Conservation (phyloP, 2,329 filamentous ascomycete genomes). For the Torrubiellomyces zombiae region DNA sequence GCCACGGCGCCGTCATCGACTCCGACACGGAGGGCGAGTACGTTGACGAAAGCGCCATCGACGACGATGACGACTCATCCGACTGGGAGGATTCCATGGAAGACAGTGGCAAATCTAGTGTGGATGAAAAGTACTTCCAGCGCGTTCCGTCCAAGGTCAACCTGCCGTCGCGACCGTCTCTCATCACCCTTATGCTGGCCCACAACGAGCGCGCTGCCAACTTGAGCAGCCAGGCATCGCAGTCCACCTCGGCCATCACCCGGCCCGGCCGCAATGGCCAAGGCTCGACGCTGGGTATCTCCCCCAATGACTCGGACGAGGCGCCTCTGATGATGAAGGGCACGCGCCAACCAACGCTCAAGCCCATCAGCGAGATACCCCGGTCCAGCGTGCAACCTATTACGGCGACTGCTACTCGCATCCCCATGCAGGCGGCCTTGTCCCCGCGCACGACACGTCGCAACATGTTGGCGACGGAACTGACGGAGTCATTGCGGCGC, state of each 20-base stretch:
- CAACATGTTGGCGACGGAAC: conserved; percentile 89
- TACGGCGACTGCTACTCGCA: conserved; percentile 50
- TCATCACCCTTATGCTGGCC: conserved; percentile 76
- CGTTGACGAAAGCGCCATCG: conserved; percentile 69
- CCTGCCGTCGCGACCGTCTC: conserved; percentile 68
- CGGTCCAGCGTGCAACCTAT: conserved; percentile 63
- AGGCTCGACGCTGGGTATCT: conserved; percentile 26
- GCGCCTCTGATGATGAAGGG: conserved; percentile 49
- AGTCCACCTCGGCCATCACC: conserved; percentile 54
- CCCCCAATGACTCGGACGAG: conserved; percentile 44
- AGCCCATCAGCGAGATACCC: conserved; percentile 44
- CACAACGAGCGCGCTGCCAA: conserved; percentile 57
- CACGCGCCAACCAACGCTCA: conserved; percentile 28
- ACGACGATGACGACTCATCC: conserved; percentile 47
- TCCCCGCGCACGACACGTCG: conserved; percentile 83
- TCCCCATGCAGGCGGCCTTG: conserved; percentile 53
- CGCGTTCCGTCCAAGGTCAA: conserved; percentile 80
- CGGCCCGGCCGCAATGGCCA: conserved; percentile 35
- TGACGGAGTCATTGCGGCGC: conserved; percentile 82
- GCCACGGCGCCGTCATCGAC: conserved; percentile 17
- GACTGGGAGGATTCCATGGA: conserved; percentile 54
- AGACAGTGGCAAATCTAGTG: conserved; percentile 68
- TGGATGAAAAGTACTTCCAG: conserved; percentile 73
- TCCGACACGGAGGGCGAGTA: conserved; percentile 39
- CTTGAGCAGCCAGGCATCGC: conserved; percentile 50